Evolutionary conservation across 169 alveolate genomes (phyloP).

Genomic region (Perkinsus chesapeaki): DNA sequence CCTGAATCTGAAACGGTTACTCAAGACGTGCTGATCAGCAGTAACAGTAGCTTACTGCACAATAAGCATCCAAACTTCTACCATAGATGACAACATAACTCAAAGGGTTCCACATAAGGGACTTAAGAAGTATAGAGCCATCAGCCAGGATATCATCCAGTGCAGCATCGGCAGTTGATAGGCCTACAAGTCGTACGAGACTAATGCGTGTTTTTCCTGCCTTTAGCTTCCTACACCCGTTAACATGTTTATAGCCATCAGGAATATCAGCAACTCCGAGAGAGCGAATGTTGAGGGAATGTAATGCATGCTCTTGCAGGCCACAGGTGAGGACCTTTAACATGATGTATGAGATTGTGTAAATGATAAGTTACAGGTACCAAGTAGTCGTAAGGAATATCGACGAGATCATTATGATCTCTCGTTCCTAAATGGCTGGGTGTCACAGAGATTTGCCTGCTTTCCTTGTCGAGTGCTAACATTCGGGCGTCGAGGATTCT

Average conservation of each 20-base stretch:
- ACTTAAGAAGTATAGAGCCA: background rate
- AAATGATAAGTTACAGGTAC: slow-evolving; percentile 46
- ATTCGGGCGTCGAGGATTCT: slow-evolving; percentile 68
- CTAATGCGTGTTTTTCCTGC: background rate
- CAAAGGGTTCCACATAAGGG: slow-evolving; percentile 23
- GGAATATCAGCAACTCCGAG: slow-evolving; percentile 58
- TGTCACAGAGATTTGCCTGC: slow-evolving; percentile 38
- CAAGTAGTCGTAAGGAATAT: slow-evolving; percentile 23
- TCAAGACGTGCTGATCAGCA: background rate
- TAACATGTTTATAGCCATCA: slow-evolving; percentile 39
- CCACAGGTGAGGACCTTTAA: slow-evolving; percentile 60
- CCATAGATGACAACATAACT: slow-evolving; percentile 21
- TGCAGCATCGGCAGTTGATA: background rate
- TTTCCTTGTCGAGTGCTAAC: slow-evolving; percentile 58
- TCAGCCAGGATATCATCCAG: background rate
- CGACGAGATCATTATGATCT: slow-evolving; percentile 19
- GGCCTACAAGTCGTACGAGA: background rate
- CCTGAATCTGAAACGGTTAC: background rate
- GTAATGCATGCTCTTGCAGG: slow-evolving; percentile 55
- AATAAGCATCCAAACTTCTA: slow-evolving; percentile 19
- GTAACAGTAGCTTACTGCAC: background rate
- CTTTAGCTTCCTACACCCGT: slow-evolving; percentile 28
- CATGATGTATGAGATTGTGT: slow-evolving; percentile 42
- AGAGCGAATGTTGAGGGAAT: slow-evolving; percentile 42
- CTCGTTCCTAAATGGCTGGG: background rate